phyloP scores from a whole-genome alignment of 257 asterid species.

The Parsonsia alboflavescens region DNA sequence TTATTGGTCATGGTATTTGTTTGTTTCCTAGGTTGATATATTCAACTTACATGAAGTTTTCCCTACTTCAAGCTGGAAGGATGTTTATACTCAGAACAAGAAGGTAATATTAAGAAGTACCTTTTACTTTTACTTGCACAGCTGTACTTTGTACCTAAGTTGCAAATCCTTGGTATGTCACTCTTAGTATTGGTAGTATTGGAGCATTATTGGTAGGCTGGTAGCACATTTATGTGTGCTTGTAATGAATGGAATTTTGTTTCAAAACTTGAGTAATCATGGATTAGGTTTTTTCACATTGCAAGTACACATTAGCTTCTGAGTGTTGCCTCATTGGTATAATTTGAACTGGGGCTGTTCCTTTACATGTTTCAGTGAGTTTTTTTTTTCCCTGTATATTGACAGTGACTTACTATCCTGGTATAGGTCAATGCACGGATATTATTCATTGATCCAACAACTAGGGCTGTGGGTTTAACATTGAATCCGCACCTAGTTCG shows the following conservation, averaged over 20 bases:
- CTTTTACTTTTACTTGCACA: not conserved
- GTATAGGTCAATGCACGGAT: slow-evolving; percentile 87
- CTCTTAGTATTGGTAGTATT: not conserved
- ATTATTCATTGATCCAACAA: slow-evolving; percentile 87
- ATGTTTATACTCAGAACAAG: slow-evolving; percentile 57
- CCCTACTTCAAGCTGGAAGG: slow-evolving; percentile 83
- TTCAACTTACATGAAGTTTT: slow-evolving; percentile 64
- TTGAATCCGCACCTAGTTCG: slow-evolving; percentile 70
- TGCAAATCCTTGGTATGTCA: not conserved
- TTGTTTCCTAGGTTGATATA: slow-evolving; percentile 62
- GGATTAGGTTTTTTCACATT: not conserved
- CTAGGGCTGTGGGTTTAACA: slow-evolving; percentile 96
- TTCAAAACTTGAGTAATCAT: too few relatives aligned
- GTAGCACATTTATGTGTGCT: not conserved
- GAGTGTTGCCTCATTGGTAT: not conserved
- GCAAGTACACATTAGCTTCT: not conserved
- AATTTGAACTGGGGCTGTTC: not conserved
- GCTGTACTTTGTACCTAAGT: not conserved
- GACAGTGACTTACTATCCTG: slow-evolving; percentile 8
- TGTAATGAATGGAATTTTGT: not conserved
- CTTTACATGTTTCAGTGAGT: slow-evolving; percentile 8
- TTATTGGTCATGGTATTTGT: slow-evolving; percentile 2
- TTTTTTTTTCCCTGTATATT: not conserved
- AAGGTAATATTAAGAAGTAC: slow-evolving; percentile 44
- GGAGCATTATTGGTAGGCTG: not conserved